A percentile compares a stretch with the other conserved stretches of the same genome.
Evolutionary conservation across 768 basidiomycete species (phyloP).

Genomic region (Russula virescens): DNA sequence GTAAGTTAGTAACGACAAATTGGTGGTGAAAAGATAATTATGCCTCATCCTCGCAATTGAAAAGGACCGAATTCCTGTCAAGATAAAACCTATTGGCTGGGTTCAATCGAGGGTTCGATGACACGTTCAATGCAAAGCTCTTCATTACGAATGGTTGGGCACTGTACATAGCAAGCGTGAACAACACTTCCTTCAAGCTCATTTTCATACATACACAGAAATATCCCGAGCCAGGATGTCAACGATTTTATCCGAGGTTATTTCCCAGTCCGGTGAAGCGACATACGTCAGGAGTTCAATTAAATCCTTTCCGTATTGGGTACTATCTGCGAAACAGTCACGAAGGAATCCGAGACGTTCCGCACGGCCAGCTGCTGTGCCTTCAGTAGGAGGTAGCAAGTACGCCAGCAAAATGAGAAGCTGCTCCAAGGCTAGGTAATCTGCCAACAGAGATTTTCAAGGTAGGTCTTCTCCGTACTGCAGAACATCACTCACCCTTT

Average conservation of each 20-base stretch:
- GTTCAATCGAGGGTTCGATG: background rate
- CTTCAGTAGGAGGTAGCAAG: constrained; percentile 16
- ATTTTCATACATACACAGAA: constrained; percentile 12
- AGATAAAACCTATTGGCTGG: constrained; percentile 19
- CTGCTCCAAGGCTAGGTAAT: constrained; percentile 22
- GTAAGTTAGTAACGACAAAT: background rate
- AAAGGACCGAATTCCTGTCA: constrained; percentile 19
- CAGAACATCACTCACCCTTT: constrained; percentile 8
- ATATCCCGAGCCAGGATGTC: constrained; percentile 25
- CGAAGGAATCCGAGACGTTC: constrained; percentile 18
- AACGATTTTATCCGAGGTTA: constrained; percentile 21
- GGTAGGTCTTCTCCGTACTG: too few relatives aligned
- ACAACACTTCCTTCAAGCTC: background rate
- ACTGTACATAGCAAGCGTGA: background rate
- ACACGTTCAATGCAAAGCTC: constrained; percentile 8
- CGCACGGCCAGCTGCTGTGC: constrained; percentile 5
- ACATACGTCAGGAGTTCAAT: constrained; percentile 20
- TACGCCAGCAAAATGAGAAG: constrained; percentile 21
- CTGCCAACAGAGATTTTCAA: background rate
- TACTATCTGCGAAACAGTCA: constrained; percentile 15
- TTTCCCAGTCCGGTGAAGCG: constrained; percentile 20
- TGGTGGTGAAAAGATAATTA: background rate
- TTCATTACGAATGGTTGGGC: constrained; percentile 21
- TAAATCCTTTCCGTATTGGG: constrained; percentile 12
- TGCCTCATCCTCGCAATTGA: constrained; percentile 22